Evolutionary conservation across 257 asterid species (phyloP).

Genomic region (Gentiana macrophylla): DNA sequence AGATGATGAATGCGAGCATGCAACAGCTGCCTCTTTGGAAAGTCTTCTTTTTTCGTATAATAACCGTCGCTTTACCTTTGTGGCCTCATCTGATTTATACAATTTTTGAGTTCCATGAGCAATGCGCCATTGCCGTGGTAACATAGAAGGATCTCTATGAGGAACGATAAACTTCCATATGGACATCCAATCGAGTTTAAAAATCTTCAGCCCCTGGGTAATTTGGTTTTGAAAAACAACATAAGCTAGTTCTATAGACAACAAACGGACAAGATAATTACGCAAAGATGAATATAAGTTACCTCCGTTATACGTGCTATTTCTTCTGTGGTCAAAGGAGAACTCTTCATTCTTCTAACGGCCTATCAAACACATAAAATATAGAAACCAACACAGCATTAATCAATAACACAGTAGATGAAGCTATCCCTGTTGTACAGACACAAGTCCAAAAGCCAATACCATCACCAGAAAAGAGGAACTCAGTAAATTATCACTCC

Average conservation of each 20-base stretch:
- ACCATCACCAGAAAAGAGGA: background rate
- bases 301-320: slow-evolving; percentile 71
- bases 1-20: slow-evolving; percentile 47
- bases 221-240: slow-evolving; percentile 2
- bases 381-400: slow-evolving; percentile 4
- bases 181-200: slow-evolving; percentile 86
- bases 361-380: slow-evolving; percentile 43
- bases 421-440: background rate
- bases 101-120: slow-evolving; percentile 94
- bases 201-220: slow-evolving; percentile 78
- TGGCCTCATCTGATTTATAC: slow-evolving; percentile 67
- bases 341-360: slow-evolving; percentile 77
- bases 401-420: background rate
- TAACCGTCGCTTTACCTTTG: slow-evolving; percentile 58
- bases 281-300: slow-evolving; percentile 10
- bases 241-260: background rate
- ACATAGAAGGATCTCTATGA: slow-evolving; percentile 89
- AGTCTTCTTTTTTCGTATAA: slow-evolving; percentile 50
- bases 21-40: slow-evolving; percentile 41
- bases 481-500: background rate
- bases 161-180: slow-evolving; percentile 86
- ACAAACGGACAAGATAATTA: background rate
- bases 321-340: slow-evolving; percentile 85
- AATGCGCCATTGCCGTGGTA: slow-evolving; percentile 96
- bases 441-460: background rate